Conservation (phyloP, 768 basidiomycete species). For the Omphalotus guepiniiformis region DNA sequence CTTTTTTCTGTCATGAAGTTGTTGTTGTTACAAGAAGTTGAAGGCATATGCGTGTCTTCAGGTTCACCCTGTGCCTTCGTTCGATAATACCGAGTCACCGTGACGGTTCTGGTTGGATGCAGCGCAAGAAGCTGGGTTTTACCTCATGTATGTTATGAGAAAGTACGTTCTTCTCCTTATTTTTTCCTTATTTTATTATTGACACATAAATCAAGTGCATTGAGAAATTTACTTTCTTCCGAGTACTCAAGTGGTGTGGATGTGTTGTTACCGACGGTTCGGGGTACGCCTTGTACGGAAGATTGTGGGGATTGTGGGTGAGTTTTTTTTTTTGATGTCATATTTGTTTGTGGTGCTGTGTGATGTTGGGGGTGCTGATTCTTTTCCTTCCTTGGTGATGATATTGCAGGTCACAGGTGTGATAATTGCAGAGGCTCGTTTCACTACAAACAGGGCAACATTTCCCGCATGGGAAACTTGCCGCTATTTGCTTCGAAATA, state of each 20-base stretch:
- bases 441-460: too few species aligned
- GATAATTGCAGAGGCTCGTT: too few species aligned
- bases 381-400: too few species aligned
- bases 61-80: constrained; percentile 72
- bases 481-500: too few species aligned
- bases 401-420: too few species aligned
- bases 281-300: constrained; percentile 58
- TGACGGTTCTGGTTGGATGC: constrained; percentile 58
- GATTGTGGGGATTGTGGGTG: constrained; percentile 75
- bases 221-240: constrained; percentile 64
- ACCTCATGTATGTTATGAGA: constrained; percentile 85
- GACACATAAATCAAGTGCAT: constrained; percentile 25
- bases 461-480: too few species aligned
- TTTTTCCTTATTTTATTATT: neutral
- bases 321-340: too few species aligned
- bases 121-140: constrained; percentile 66
- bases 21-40: too few species aligned
- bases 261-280: constrained; percentile 58
- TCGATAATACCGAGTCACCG: constrained; percentile 54
- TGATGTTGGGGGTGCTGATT: too few species aligned
- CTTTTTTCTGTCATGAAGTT: constrained; percentile 21
- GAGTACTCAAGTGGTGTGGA: constrained; percentile 61
- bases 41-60: constrained; percentile 28
- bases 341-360: too few species aligned
- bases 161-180: constrained; percentile 31